These are phyloP conservation scores for Phalaenopsis hybrid DNA, from an alignment of 116 monocot genomes.

Conservation along the genomic window DNA sequence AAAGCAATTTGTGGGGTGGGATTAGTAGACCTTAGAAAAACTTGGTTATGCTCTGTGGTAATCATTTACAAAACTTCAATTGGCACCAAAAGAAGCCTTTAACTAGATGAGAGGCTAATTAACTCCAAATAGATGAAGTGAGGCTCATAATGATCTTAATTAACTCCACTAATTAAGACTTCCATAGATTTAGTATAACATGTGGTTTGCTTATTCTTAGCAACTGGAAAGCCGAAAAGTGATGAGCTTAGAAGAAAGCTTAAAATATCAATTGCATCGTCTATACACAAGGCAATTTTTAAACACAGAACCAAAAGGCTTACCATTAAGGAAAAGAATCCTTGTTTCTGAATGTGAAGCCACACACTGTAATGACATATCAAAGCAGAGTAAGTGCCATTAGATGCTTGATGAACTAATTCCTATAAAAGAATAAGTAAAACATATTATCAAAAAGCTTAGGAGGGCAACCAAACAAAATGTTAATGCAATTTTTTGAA, in stretches of 20 bases:
- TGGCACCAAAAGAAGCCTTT: background rate
- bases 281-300: no score
- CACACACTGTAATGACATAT: slow-evolving; percentile 55
- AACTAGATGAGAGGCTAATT: background rate
- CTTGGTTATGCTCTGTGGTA: background rate
- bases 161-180: background rate
- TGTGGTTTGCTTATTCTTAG: background rate
- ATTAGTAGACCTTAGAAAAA: background rate
- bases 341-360: slow-evolving; percentile 91
- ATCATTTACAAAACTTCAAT: background rate
- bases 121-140: background rate
- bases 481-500: no score
- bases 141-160: slow-evolving; percentile 1
- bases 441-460: no score
- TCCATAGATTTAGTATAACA: background rate
- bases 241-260: background rate
- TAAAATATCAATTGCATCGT: background rate
- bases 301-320: slow-evolving; percentile 1
- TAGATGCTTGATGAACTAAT: background rate
- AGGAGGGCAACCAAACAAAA: no score
- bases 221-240: background rate
- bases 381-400: slow-evolving; percentile 4
- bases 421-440: background rate
- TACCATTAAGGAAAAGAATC: slow-evolving; percentile 78
- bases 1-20: background rate